Base-by-base conservation (phyloP, 2,329 filamentous ascomycete species). In the Diaporthe citriasiana region DNA sequence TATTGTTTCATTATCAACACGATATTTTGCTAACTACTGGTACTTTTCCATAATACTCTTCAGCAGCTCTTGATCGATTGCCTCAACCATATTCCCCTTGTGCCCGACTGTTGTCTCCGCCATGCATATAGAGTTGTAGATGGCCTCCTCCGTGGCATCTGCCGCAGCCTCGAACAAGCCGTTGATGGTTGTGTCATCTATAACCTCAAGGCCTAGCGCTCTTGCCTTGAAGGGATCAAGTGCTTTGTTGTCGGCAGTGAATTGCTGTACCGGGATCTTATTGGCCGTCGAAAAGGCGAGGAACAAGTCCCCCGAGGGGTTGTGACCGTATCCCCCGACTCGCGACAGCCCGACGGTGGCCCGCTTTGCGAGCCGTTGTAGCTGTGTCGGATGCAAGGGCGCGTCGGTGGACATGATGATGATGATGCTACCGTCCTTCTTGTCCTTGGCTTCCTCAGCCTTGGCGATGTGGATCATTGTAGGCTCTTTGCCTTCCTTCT, bases 221-320 rank as follows among this genome's bases (percentile, higher is more conserved):
- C 76, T 79, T 6, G 86, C 82, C 76, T 81, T 82, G 74, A 82
- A 85, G 1, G 83, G 82, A 50, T 90, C 84, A 6, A 85, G 81
- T 33, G 22, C 10, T 45, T 75, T 71, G 47, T 76, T 72, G 22
- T 82, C 80, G 0, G 83, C 82, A 6, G 77, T 81, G 33, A 82
- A 77, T 6, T 81, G 82, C 77, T 87, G 85, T 50, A 87, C 84
- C 2, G 83, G 82, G 1, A 90, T 82, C 56, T 84, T 83, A 74
- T 88, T 90, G 8, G 85, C 91, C 0, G 91, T 93, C 10, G 90
- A 93, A 74, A 93, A 89, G 5, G 91, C 91, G 3, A 93, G 83
- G 79, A 93, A 92, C 74, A 93, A 89, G 75, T 93, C 91, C 0
- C 91, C 92, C 0, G 90, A 92, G 15, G 85, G 86, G 76, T 92